Base-by-base conservation (phyloP, 1,284 basidiomycete genomes). In the Puccinia brachypodii region DNA sequence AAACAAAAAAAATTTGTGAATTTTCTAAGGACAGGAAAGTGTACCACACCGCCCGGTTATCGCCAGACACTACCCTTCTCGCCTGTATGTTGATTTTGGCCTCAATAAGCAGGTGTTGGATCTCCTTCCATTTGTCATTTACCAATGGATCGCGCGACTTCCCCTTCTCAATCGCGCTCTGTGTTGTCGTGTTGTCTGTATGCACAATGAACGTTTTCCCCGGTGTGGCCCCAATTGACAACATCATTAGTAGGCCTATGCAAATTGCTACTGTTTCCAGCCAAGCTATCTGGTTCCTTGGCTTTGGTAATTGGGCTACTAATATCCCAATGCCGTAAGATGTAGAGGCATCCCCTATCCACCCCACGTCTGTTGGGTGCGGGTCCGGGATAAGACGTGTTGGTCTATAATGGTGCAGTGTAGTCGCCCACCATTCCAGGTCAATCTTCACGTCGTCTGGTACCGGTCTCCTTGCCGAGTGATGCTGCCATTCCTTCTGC, bases 121-220 rank as follows among this genome's bases (percentile, higher is more conserved):
- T 72, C 14, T 25, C 13, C 16, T 50, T 72, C 69, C 69, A 72
- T 28, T 72, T 25, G 8, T 72, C 42, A 13, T 72, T 72, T 13
- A 50, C 11, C 3, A 16, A 19, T 28, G 33, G 1, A 42, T 72
- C 69, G 19, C 22, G 22, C 6, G 42, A 72, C 14, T 72, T 72
- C 25, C 69, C 4, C 1, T 1, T 3, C 2, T 8, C 9, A 19
- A 72, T 28, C 6, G 16, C 42, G 6, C 69, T 53, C 6, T 4
- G 0, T 33, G 25, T 1, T 28, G 14, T 38, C 22, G 13, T 7
- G 22, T 25, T 44, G 8, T 3, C 28, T 19, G 19, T 64, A n/a
- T 64, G 4, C 6, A 64, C 14, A 64, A 64, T 14, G 19, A 28
- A 64, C 14, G 60, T 64, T 31, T 14, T 64, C 14, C 60, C 33